Evolutionary conservation across 2,329 filamentous ascomycete species (phyloP).

Genomic region (Pseudomassariella vexata): DNA sequence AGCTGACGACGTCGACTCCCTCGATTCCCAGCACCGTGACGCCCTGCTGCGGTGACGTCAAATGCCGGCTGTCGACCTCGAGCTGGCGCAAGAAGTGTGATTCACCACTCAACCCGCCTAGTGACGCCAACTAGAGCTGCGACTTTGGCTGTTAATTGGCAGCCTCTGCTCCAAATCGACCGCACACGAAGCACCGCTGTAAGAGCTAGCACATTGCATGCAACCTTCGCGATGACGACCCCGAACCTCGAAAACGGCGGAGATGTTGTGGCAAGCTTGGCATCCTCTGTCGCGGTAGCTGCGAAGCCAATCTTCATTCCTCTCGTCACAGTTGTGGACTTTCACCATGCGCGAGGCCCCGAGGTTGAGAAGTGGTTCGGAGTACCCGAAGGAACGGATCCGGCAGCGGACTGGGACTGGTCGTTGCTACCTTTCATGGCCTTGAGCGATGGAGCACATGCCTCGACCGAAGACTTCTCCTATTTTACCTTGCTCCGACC

Average conservation of each 20-base stretch:
- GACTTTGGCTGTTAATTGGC: neutral
- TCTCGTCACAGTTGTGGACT: conserved; percentile 74
- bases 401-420: conserved; percentile 83
- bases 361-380: conserved; percentile 94
- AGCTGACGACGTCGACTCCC: conserved; percentile 5
- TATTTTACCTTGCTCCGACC: conserved; percentile 88
- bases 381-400: conserved; percentile 65
- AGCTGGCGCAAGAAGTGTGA: too few relatives aligned
- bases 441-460: conserved; percentile 89
- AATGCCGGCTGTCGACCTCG: too few relatives aligned
- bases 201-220: too few relatives aligned
- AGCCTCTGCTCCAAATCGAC: neutral
- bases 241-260: neutral
- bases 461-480: conserved; percentile 90
- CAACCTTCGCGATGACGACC: conserved; percentile 4
- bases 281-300: neutral
- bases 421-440: conserved; percentile 92
- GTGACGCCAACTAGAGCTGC: neutral
- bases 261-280: neutral
- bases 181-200: neutral
- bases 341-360: conserved; percentile 80
- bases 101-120: neutral
- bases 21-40: conserved; percentile 1
- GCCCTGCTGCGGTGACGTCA: neutral
- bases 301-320: conserved; percentile 47